Base-by-base conservation (phyloP, 257 asterid genomes). In the Solanum neorickii region DNA sequence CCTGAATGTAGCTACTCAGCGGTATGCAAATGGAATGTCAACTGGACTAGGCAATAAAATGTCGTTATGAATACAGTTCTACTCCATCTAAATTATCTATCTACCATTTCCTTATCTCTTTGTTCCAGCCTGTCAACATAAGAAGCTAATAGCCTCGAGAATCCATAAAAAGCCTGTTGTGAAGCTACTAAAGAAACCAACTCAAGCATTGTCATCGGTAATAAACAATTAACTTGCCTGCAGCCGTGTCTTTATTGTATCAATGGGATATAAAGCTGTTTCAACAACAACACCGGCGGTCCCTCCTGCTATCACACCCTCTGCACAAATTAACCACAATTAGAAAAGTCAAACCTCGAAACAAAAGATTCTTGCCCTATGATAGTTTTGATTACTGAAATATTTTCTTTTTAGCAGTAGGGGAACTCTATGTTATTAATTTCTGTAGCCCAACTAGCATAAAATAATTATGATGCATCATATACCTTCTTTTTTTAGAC, bases 271-370 rank as follows among this genome's bases (percentile, higher is more conserved):
- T 86, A 96, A 90, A 92, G 94, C 96, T 73, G 98, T 93, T 91
- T 96, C 99, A 87, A 96, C 99, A 46, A 96, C 96, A 89, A 94
- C 98, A 41, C 99, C 99, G 85, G 99, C 98, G 20, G 95, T 90
- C 62, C 97, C 99, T 87, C 99, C 99, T 65, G 99, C 98, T 94
- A 95, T 92, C 70, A 93, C 90, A 89, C 99, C 99, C 94, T 96
- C 99, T 96, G 98, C 92, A 92, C 56, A 85, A 88, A 52, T 78
- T 62, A 46, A 23, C 76, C 13, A 65, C 44, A 33, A 84, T 80
- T 83, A 88, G 87, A 86, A 86, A 25, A 33, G 18, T 16, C 21
- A 29, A 14, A 87, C 7, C 68, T 42, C 16, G 18, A 77, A 83
- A 76, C 21, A 13, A 25, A 82, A 80, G 25, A 31, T 82, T 82